Percentiles rank a stretch among this genome's conserved stretches.
These are phyloP conservation scores for Acanthamoeba lugdunensis DNA, from an alignment of 208 protist species.

Conservation along the genomic window DNA sequence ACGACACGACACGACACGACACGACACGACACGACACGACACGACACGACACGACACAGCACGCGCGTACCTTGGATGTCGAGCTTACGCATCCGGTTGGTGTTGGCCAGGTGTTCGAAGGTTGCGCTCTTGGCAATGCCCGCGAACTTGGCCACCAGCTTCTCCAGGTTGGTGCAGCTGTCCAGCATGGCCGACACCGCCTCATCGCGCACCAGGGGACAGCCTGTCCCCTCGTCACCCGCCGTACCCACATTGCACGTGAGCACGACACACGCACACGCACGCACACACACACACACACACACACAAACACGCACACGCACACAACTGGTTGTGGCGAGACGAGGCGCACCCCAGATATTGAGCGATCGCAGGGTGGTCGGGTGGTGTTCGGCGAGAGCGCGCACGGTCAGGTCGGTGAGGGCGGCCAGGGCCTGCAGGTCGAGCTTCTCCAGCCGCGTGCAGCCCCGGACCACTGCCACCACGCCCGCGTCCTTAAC, in stretches of 20 bases:
- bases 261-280: background rate
- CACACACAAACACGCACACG: background rate
- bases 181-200: background rate
- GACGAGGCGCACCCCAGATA: background rate
- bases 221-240: background rate
- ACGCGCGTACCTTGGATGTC: background rate
- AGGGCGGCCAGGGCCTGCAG: background rate
- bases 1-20: background rate
- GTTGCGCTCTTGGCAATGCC: background rate
- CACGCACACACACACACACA: background rate
- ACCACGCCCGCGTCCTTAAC: background rate
- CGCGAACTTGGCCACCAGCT: slow-evolving; percentile 12
- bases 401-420: background rate
- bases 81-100: background rate
- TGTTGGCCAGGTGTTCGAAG: slow-evolving; percentile 17
- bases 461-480: background rate
- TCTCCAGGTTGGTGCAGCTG: slow-evolving; percentile 8
- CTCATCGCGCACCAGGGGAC: background rate
- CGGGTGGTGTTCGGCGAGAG: background rate
- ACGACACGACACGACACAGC: too few species aligned
- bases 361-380: slow-evolving; percentile 15
- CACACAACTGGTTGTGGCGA: background rate
- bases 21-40: background rate
- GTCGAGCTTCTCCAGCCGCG: background rate
- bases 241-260: too few species aligned